Percentiles rank a stretch among this genome's conserved stretches.
These are phyloP conservation scores for Backusella morwellensis DNA, from an alignment of 192 early-diverging fungal species.

Conservation along the genomic window DNA sequence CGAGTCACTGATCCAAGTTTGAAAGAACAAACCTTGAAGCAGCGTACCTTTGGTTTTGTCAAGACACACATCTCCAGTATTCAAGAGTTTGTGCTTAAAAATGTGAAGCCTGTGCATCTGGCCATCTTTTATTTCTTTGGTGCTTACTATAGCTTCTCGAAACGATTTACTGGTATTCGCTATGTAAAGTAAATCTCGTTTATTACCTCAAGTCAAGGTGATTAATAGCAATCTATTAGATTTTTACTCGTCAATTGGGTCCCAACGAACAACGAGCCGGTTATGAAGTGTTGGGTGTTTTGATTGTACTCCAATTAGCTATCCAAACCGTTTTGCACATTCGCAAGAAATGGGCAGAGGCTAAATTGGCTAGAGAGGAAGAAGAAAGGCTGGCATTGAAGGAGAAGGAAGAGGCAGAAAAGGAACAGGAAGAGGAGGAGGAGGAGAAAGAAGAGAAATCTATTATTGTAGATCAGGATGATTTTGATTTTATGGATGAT, in stretches of 20 bases:
- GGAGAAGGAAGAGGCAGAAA: slow-evolving; percentile 23
- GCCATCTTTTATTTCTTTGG: slow-evolving; percentile 90
- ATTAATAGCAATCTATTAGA: slow-evolving; percentile 32
- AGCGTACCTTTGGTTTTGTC: background rate
- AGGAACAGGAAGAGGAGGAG: background rate
- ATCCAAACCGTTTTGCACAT: slow-evolving; percentile 51
- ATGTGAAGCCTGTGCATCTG: slow-evolving; percentile 67
- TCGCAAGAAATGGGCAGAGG: slow-evolving; percentile 23
- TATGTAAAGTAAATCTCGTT: slow-evolving; percentile 51
- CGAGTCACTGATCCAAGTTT: background rate
- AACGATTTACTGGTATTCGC: slow-evolving; percentile 74
- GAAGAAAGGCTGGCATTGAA: slow-evolving; percentile 13
- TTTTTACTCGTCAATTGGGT: slow-evolving; percentile 73
- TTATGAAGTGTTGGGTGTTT: slow-evolving; percentile 84
- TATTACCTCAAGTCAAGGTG: too few relatives aligned
- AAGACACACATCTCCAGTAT: slow-evolving; percentile 15
- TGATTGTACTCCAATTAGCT: slow-evolving; percentile 72
- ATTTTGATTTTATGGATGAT: slow-evolving; percentile 29
- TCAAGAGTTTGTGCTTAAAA: slow-evolving; percentile 45
- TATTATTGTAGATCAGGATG: slow-evolving; percentile 25
- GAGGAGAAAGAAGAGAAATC: slow-evolving; percentile 2
- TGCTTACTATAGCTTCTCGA: slow-evolving; percentile 78
- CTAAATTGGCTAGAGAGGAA: slow-evolving; percentile 12
- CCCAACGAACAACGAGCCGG: slow-evolving; percentile 70
- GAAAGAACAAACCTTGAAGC: background rate